Base-by-base conservation (phyloP, 2,329 filamentous ascomycete species). In the Colletotrichum sp. region DNA sequence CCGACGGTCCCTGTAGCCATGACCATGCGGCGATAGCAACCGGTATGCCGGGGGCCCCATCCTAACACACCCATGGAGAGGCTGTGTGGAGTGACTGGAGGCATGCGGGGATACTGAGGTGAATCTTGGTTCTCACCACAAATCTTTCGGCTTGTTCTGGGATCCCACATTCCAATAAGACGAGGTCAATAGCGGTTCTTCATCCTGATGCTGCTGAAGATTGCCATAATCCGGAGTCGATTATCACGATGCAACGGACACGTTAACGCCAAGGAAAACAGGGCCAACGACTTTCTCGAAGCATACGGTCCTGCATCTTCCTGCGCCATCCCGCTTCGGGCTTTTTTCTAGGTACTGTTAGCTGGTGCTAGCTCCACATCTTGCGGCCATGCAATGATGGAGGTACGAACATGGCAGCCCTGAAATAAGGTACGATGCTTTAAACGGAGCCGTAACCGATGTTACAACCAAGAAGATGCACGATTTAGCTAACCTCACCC, bases 1-100 rank as follows among this genome's bases (percentile, higher is more conserved):
- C 73, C 73, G 73, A 73, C 55, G 55, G 34, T 69, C 59, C 64
- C 59, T 68, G 64, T 12, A 59, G 8, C 36, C 64, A 32, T 13
- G 59, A 60, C n/a, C 44, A 68, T 39, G 57, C 74, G 70, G 74
- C 59, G 65, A 74, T 18, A 10, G 60, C 34, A 69, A 68, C 71
- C 74, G 74, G 36, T 15, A 39, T 72, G 63, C 69, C 63, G 69
- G 34, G 24, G 24, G 12, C 28, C 26, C 30, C 32, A 18, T 66
- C 36, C 15, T 68, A 16, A 32, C 62, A 36, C n/a, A 52, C 44
- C n/a, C 44, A 52, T 52, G n/a, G n/a, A 52, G 44, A 52, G n/a
- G 44, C 18, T 13, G 32, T 52, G 28, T 24, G 21, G 36, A 63
- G 18, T 32, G 21, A 60, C 30, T 36, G 44, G 13, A 64, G n/a